Percentiles rank a stretch among this genome's conserved stretches.
Conservation (phyloP, 805 yeast genomes). For the Nakazawaea populi region DNA sequence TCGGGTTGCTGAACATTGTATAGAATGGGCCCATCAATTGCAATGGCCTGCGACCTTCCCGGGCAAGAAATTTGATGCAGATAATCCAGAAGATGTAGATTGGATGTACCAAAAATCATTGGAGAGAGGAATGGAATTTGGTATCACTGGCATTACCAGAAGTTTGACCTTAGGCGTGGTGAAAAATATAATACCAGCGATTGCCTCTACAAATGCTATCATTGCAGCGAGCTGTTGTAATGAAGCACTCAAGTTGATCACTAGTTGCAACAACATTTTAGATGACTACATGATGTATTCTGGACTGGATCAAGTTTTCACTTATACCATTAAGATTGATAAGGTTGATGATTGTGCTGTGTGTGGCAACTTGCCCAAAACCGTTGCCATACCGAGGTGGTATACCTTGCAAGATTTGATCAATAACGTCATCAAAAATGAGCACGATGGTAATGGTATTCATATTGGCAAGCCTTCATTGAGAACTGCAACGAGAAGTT, state of each 20-base stretch:
- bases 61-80: slow-evolving; percentile 55
- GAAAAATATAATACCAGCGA: slow-evolving; percentile 88
- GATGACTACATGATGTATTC: slow-evolving; percentile 83
- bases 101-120: slow-evolving; percentile 53
- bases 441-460: slow-evolving; percentile 19
- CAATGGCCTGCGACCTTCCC: slow-evolving; percentile 60
- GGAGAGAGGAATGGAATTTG: slow-evolving; percentile 55
- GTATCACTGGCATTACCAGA: slow-evolving; percentile 72
- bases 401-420: slow-evolving; percentile 37
- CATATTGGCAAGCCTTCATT: slow-evolving; percentile 40
- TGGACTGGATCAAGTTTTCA: slow-evolving; percentile 75
- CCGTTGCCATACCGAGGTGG: slow-evolving; percentile 5
- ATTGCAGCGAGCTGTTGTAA: slow-evolving; percentile 86
- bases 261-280: slow-evolving; percentile 60
- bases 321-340: slow-evolving; percentile 63
- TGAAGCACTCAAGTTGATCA: slow-evolving; percentile 75
- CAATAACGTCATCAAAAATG: slow-evolving; percentile 26
- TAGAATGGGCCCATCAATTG: slow-evolving; percentile 80
- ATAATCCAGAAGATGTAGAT: slow-evolving; percentile 57
- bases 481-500: slow-evolving; percentile 28
- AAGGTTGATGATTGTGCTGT: slow-evolving; percentile 64
- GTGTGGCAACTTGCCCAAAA: slow-evolving; percentile 45
- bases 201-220: slow-evolving; percentile 90
- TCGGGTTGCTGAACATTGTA: slow-evolving; percentile 89
- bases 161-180: slow-evolving; percentile 78